phyloP scores from a whole-genome alignment of 2,329 filamentous ascomycete genomes.

The Coniochaeta sp. region DNA sequence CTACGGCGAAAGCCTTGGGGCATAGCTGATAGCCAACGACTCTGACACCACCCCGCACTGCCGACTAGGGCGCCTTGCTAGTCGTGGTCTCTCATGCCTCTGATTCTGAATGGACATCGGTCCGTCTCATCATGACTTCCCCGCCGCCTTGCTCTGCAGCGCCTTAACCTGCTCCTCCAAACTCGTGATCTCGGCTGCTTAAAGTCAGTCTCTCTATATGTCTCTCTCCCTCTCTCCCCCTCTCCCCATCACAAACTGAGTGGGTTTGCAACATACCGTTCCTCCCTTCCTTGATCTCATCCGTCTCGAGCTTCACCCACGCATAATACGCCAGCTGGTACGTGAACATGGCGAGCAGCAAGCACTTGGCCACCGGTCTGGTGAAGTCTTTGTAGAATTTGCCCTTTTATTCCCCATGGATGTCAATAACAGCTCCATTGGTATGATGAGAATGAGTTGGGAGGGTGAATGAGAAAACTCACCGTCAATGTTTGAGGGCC shows the following conservation, averaged over 20 bases:
- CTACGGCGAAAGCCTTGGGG: too few relatives aligned
- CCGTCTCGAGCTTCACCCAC: conserved; percentile 68
- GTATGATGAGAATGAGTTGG: not conserved
- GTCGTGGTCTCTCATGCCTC: too few relatives aligned
- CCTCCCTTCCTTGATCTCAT: conserved; percentile 53
- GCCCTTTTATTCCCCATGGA: too few relatives aligned
- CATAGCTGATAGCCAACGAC: too few relatives aligned
- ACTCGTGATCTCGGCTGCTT: conserved; percentile 13
- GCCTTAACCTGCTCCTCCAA: conserved; percentile 14
- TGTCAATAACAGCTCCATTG: not conserved
- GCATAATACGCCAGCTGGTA: conserved; percentile 72
- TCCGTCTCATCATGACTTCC: not conserved
- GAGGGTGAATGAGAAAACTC: not conserved
- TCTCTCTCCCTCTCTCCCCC: not conserved
- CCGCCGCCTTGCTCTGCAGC: conserved; percentile 6
- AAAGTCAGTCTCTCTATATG: not conserved
- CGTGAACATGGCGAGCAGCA: conserved; percentile 67
- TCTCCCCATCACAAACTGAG: not conserved
- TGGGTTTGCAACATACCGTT: not conserved
- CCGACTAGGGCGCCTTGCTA: too few relatives aligned
- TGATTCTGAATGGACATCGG: too few relatives aligned
- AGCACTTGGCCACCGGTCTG: conserved; percentile 65
- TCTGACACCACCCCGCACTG: too few relatives aligned
- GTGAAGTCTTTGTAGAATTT: conserved; percentile 71
- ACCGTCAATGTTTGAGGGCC: not conserved